Base-by-base conservation (phyloP, 495 filamentous ascomycete species). In the Aspergillus sparsus region DNA sequence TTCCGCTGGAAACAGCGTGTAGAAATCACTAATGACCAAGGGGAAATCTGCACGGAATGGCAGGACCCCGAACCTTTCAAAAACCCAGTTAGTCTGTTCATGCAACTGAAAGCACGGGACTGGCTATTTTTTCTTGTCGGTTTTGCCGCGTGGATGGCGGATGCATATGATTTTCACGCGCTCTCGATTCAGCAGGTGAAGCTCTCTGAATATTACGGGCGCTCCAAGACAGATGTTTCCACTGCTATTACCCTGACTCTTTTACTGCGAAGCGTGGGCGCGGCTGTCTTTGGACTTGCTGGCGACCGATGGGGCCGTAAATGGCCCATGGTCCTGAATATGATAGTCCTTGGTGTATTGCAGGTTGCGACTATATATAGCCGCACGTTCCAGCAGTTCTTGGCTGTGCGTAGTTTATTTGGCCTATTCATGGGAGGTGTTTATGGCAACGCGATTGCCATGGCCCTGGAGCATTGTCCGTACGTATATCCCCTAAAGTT, bases 381-480 rank as follows among this genome's bases (percentile, higher is more conserved):
- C 65, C 52, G 57, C 0, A 90, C 84, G 0, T 92, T 89, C 66
- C 66, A 78, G 51, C 77, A 87, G 66, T 92, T 92, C 68, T 71
- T 92, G 36, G 88, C 82, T 35, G 89, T 91, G 2, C 71, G 88
- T 16, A 79, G 80, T 49, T 69, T 92, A 13, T 92, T 91, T 68
- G 89, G 89, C 11, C 73, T 93, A 53, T 88, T 89, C 51, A 93
- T 92, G 89, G 89, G 89, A 16, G 89, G 89, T 47, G 84, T 93
- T 13, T 93, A 91, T 72, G 89, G 89, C 45, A 87, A 90, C 65
- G 86, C 88, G 9, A 87, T 88, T 53, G 87, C 88, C 32, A 92
- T 90, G 87, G 89, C 87, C 0, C 73, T 93, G 32, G 89, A 93
- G 63, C 86, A 90, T 67, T 88, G 85, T 77, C 87, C 87, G 75